These are phyloP conservation scores for Phytopythium kandeliae DNA, from an alignment of 352 stramenopile species.

Conservation along the genomic window DNA sequence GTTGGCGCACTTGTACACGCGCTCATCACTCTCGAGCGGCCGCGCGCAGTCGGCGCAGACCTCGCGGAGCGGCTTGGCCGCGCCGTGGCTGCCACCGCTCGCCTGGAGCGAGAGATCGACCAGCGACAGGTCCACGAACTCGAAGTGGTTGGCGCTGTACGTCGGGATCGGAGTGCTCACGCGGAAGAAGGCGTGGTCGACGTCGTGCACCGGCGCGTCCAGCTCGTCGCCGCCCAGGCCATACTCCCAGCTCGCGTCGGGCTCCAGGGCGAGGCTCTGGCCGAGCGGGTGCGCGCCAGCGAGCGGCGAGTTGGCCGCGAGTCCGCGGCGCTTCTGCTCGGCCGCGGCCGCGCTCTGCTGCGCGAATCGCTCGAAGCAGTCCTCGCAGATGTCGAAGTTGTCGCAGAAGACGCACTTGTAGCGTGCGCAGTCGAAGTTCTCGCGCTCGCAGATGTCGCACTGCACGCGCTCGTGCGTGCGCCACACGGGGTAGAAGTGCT, in stretches of 20 bases:
- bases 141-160: constrained; percentile 53
- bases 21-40: constrained; percentile 14
- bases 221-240: background rate
- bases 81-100: background rate
- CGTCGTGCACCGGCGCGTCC: constrained; percentile 28
- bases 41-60: constrained; percentile 9
- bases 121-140: constrained; percentile 10
- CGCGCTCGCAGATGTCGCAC: constrained; percentile 36
- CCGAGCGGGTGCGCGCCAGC: too few species aligned
- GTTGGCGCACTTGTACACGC: constrained; percentile 33
- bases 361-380: constrained; percentile 31
- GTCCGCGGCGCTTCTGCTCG: too few species aligned
- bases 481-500: constrained; percentile 25
- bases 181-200: constrained; percentile 61
- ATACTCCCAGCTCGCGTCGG: background rate
- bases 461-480: constrained; percentile 33
- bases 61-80: background rate
- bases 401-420: constrained; percentile 53
- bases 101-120: background rate
- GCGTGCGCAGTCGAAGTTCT: constrained; percentile 30
- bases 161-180: constrained; percentile 55
- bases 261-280: background rate
- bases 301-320: background rate
- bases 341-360: constrained; percentile 9
- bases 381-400: constrained; percentile 39